Base-by-base conservation (phyloP, 2,329 filamentous ascomycete genomes). In the Curvularia eragrostidis region DNA sequence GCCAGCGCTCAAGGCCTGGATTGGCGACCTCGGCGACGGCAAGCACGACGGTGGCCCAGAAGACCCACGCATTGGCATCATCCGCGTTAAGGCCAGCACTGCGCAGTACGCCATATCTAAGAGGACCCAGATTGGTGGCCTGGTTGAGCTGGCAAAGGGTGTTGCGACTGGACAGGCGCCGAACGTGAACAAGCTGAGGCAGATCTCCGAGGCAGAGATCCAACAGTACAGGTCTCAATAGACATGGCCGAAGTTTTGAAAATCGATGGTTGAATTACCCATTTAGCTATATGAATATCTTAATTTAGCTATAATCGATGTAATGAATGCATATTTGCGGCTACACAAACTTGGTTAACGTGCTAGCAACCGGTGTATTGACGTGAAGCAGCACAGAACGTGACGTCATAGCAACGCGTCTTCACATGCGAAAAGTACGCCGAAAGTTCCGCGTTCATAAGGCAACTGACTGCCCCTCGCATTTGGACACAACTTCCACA, bases 61-160 rank as follows among this genome's bases (percentile, higher is more conserved):
- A 1, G 93, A 96, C 70, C 92, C 93, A 12, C 84, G 93, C 21
- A 91, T 96, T 64, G 91, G 87, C 38, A 78, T 96, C 62, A 96
- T 96, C 68, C 88, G 87, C 55, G 87, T 96, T 61, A 87, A 88
- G 80, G 84, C 88, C 15, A 83, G 84, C 65, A 89, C 90, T 1
- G 88, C 87, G 1, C 91, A 90, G 3, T 95, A 95, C 71, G 85
- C 89, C 5, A 76, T 91, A 38, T 81, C 72, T 54, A 81, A 82
- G 58, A 88, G 86, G 74, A 90, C 86, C 46, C 73, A 88, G 1
- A 56, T 95, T 13, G 84, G 87, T 5, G 82, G 87, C 21, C 83
- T 85, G 2, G 82, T 88, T 9, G 90, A 96, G 74, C 80, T 94
- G 34, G 90, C 90, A 0, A 91, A 93, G 79, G 91, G 91, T 4